Percentiles rank a stretch among this genome's conserved stretches.
Evolutionary conservation across 768 basidiomycete species (phyloP).

Genomic region (Holtermanniella nyarrowii): DNA sequence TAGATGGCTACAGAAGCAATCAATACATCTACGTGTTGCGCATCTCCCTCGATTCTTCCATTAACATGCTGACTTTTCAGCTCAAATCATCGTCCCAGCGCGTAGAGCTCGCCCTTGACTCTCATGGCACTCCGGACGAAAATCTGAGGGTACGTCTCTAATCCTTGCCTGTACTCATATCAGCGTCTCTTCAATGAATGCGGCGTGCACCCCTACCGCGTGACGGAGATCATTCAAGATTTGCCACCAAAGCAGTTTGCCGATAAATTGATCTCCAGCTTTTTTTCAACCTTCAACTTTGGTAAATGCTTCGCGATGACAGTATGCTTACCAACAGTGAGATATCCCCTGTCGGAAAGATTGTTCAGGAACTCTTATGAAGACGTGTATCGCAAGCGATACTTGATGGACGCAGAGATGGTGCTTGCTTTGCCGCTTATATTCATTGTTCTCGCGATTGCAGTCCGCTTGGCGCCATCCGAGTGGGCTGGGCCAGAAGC

Average conservation of each 20-base stretch:
- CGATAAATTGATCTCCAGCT: slow-evolving; percentile 71
- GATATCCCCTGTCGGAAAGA: slow-evolving; percentile 78
- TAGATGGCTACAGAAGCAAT: no score
- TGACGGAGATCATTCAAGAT: slow-evolving; percentile 78
- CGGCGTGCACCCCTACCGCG: slow-evolving; percentile 23
- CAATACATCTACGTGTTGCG: no score
- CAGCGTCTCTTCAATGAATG: background rate
- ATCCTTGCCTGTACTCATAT: background rate
- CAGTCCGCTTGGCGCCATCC: slow-evolving; percentile 76
- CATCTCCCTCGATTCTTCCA: no score
- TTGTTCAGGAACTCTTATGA: slow-evolving; percentile 42
- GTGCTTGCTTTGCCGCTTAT: slow-evolving; percentile 63
- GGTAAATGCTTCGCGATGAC: no score
- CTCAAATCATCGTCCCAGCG: background rate
- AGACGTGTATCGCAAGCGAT: slow-evolving; percentile 46
- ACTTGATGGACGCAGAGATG: slow-evolving; percentile 57
- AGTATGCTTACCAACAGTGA: no score
- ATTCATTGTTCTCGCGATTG: slow-evolving; percentile 79
- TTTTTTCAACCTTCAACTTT: slow-evolving; percentile 60
- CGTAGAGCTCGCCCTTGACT: background rate
- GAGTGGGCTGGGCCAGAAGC: slow-evolving; percentile 65
- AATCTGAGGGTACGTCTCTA: background rate
- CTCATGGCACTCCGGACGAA: background rate
- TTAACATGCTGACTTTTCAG: background rate
- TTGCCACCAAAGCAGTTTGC: slow-evolving; percentile 67